Evolutionary conservation across 2,329 filamentous ascomycete genomes (phyloP).

Genomic region (Chaetoscypha palmicola): DNA sequence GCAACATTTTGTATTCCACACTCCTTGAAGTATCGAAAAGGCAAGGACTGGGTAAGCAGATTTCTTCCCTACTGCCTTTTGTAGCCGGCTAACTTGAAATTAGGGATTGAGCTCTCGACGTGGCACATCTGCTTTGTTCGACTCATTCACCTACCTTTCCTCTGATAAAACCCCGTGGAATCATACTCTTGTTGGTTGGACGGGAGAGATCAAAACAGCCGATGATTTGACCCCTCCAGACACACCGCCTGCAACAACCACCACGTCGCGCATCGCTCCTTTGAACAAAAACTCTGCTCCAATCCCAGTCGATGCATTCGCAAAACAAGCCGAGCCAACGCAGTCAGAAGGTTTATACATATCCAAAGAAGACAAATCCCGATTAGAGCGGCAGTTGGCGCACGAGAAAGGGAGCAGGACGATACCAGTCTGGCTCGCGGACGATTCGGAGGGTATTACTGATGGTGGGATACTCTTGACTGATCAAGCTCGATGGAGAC

Average conservation of each 20-base stretch:
- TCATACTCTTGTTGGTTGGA: slow-evolving; percentile 91
- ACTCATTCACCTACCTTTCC: slow-evolving; percentile 81
- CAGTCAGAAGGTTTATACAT: slow-evolving; percentile 65
- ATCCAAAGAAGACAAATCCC: slow-evolving; percentile 59
- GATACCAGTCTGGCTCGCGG: slow-evolving; percentile 81
- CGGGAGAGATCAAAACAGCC: slow-evolving; percentile 68
- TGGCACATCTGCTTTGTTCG: slow-evolving; percentile 86
- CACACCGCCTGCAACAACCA: slow-evolving; percentile 43
- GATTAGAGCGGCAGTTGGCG: slow-evolving; percentile 67
- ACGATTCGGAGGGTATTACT: slow-evolving; percentile 58
- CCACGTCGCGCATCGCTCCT: slow-evolving; percentile 40
- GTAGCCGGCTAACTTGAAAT: slow-evolving; percentile 16
- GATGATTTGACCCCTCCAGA: slow-evolving; percentile 41
- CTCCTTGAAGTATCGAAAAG: slow-evolving; percentile 50
- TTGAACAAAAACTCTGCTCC: slow-evolving; percentile 73
- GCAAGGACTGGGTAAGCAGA: slow-evolving; percentile 51
- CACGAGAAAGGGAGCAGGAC: slow-evolving; percentile 71
- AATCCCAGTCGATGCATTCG: slow-evolving; percentile 60
- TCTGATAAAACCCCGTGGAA: slow-evolving; percentile 82
- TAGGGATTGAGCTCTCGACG: slow-evolving; percentile 70
- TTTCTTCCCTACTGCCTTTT: not conserved
- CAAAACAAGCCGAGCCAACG: slow-evolving; percentile 49
- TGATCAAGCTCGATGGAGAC: slow-evolving; percentile 79
- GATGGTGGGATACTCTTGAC: slow-evolving; percentile 65
- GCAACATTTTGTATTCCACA: slow-evolving; percentile 59